These are phyloP conservation scores for Citrus sp. DNA, from an alignment of 345 rosid genomes.

Conservation along the genomic window DNA sequence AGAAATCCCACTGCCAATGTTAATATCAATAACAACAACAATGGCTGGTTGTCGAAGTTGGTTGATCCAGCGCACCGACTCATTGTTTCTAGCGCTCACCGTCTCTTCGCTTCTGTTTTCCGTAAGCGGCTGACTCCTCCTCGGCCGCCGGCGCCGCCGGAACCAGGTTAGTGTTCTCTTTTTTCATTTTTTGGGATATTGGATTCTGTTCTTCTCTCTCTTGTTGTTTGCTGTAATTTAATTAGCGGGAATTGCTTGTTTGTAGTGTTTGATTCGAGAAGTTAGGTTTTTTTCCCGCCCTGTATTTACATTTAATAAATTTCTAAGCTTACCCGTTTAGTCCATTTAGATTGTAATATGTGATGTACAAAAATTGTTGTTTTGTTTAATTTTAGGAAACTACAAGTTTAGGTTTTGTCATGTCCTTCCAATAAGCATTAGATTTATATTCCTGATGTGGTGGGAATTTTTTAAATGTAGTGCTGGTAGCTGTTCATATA, in stretches of 20 bases:
- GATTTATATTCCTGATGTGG: background rate
- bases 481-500: no score
- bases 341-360: background rate
- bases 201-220: background rate
- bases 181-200: background rate
- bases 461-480: background rate
- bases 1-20: constrained; percentile 36
- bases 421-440: background rate
- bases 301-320: background rate
- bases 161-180: constrained; percentile 29
- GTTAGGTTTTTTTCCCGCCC: background rate
- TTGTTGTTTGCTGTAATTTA: background rate
- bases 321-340: background rate
- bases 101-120: constrained; percentile 67
- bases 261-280: background rate
- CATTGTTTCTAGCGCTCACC: constrained; percentile 70
- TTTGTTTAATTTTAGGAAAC: background rate
- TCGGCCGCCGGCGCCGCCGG: constrained; percentile 25
- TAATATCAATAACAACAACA: constrained; percentile 17
- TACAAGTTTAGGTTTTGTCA: background rate
- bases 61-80: constrained; percentile 92
- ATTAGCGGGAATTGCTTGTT: background rate
- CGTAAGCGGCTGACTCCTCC: constrained; percentile 66
- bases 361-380: background rate
- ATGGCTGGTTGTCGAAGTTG: constrained; percentile 81